Conservation (phyloP, 139 green algal genomes). For the Haematococcus sp. region DNA sequence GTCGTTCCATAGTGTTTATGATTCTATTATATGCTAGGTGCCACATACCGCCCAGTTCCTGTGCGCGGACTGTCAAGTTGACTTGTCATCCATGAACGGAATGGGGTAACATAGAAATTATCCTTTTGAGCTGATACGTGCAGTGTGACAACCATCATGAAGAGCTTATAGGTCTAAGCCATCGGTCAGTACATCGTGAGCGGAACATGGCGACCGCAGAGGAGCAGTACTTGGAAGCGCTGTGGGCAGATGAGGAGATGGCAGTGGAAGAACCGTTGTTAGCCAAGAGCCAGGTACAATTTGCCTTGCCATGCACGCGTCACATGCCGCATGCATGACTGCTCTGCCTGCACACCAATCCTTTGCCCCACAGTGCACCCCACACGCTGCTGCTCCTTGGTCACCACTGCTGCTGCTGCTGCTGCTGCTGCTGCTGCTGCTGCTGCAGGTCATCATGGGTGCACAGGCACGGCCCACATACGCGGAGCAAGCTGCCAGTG, state of each 20-base stretch:
- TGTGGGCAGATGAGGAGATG: background rate
- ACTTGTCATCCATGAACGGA: too few species aligned
- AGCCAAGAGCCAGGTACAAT: background rate
- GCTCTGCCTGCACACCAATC: background rate
- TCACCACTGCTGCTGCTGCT: too few species aligned
- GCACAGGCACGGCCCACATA: background rate
- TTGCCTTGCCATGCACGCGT: background rate
- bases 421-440: background rate
- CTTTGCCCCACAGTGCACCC: too few species aligned
- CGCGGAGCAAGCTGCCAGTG: slow-evolving; percentile 1
- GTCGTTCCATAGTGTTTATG: too few species aligned
- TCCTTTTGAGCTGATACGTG: too few species aligned
- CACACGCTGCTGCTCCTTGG: too few species aligned
- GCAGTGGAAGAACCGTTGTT: background rate
- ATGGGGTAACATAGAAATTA: too few species aligned
- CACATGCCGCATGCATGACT: background rate
- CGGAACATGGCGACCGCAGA: background rate
- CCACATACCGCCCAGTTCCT: too few species aligned
- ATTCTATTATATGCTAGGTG: too few species aligned
- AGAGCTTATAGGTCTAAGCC: background rate
- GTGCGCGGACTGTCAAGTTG: too few species aligned
- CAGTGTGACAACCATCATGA: too few species aligned
- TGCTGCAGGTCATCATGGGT: slow-evolving; percentile 1
- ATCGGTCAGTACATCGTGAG: background rate
- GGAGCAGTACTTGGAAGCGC: background rate